Conservation (phyloP, 805 yeast genomes). For the Kodamaea restingae region DNA sequence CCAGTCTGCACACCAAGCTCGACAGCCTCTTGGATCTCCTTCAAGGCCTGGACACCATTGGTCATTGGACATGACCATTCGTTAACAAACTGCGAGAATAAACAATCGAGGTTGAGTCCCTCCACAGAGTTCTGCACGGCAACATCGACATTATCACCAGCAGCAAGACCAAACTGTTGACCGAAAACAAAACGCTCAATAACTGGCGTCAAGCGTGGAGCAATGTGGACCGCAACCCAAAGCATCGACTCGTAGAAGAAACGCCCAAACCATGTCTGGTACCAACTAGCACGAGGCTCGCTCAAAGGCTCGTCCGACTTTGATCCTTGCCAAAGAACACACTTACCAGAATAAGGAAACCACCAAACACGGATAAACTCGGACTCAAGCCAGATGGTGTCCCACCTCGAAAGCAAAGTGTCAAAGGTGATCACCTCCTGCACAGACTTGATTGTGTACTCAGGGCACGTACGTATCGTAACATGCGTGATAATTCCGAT, state of each 20-base stretch:
- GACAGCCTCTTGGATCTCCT: slow-evolving; percentile 59
- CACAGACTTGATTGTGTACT: slow-evolving; percentile 71
- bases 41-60: slow-evolving; percentile 69
- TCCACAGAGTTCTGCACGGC: slow-evolving; percentile 79
- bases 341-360: slow-evolving; percentile 88
- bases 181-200: slow-evolving; percentile 82
- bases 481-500: slow-evolving; percentile 86
- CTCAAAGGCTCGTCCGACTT: slow-evolving; percentile 65
- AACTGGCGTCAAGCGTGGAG: slow-evolving; percentile 75
- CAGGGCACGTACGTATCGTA: slow-evolving; percentile 79
- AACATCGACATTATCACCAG: slow-evolving; percentile 41
- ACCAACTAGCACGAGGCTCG: slow-evolving; percentile 72
- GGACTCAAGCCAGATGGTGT: slow-evolving; percentile 77
- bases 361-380: slow-evolving; percentile 95
- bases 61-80: slow-evolving; percentile 95
- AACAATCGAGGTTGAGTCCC: slow-evolving; percentile 92
- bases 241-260: slow-evolving; percentile 73
- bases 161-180: slow-evolving; percentile 77
- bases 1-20: slow-evolving; percentile 53
- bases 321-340: slow-evolving; percentile 87
- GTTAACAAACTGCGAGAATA: slow-evolving; percentile 88
- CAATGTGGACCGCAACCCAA: slow-evolving; percentile 71
- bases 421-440: slow-evolving; percentile 82
- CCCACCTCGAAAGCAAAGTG: slow-evolving; percentile 68
- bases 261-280: slow-evolving; percentile 78